Base-by-base conservation (phyloP, 768 basidiomycete species). In the Gyrodon lividus region DNA sequence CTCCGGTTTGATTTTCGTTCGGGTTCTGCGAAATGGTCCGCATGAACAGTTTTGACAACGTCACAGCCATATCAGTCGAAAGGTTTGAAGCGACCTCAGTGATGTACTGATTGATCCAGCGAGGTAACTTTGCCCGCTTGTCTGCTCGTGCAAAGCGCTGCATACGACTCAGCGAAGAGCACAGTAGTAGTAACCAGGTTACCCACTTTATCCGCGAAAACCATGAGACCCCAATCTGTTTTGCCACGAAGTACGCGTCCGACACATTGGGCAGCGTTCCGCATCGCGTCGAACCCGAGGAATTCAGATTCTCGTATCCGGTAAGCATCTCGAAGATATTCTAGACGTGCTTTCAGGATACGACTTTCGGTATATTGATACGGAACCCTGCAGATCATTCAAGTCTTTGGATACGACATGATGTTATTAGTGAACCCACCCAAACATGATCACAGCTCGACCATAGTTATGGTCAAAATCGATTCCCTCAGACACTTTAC, bases 381-480 rank as follows among this genome's bases (percentile, higher is more conserved):
- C 14, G 93, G 94, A 10, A 96, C 89, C 22, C 92, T 94, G 62
- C 19, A 46, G 9, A 35, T 17, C 37, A 31, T 55, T 45, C 43
- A 19, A 58, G 37, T 34, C 19, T 39, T 37, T 31, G 44, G 39
- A 17, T 28, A 23, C 45, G 44, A 41, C 44, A 8, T 34, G 31
- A 48, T 46, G n/a, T 28, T 24, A 1, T 26, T 6, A 56, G 26
- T 26, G 43, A 60, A 60, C 69, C 68, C 67, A 93, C 92, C 97
- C 97, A 74, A 99, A 98, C 97, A 99, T 98, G 68, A 99, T 93
- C 66, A 98, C 94, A 59, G 97, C 97, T 44, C 97, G 82, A 2
- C 97, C 97, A 66, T 98, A 99, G 68, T 99, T 98, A 71, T 99
- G 97, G 67, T 99, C 97, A 64, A 99, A 99, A 83, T 99, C 97